Conservation (phyloP, 306 rosid genomes). For the Vicia villosa region DNA sequence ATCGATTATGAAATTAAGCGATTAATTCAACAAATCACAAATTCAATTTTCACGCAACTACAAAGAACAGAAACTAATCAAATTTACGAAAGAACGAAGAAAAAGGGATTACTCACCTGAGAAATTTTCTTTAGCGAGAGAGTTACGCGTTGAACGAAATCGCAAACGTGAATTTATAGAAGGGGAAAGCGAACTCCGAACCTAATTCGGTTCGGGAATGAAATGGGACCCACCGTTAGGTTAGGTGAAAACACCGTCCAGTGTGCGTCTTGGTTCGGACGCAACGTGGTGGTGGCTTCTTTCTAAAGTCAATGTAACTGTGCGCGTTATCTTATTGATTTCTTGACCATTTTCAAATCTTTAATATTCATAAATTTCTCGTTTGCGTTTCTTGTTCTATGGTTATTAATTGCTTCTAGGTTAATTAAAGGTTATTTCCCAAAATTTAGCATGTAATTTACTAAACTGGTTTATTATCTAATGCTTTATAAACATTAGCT, state of each 20-base stretch:
- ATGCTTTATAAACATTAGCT: slow-evolving; percentile 17
- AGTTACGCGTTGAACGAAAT: slow-evolving; percentile 21
- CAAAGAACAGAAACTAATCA: not conserved
- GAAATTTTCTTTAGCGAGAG: slow-evolving; percentile 25
- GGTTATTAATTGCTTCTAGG: slow-evolving; percentile 33
- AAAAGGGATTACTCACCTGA: slow-evolving; percentile 25
- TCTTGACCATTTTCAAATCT: not conserved
- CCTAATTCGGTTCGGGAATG: slow-evolving; percentile 39
- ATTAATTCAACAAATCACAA: not conserved
- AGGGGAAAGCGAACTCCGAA: slow-evolving; percentile 28
- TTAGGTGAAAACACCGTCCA: slow-evolving; percentile 37
- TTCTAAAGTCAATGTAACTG: slow-evolving; percentile 32
- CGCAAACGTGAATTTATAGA: slow-evolving; percentile 33
- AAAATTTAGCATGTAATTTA: slow-evolving; percentile 1
- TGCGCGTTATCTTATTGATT: too few species aligned
- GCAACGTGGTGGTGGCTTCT: slow-evolving; percentile 35
- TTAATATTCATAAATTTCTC: slow-evolving; percentile 17
- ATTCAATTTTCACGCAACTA: slow-evolving; percentile 24
- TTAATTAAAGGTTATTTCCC: not conserved
- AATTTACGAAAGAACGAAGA: not conserved
- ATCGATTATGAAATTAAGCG: slow-evolving; percentile 7
- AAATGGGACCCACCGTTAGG: slow-evolving; percentile 39
- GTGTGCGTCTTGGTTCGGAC: slow-evolving; percentile 52
- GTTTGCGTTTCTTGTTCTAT: slow-evolving; percentile 6
- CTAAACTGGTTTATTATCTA: not conserved